These are phyloP conservation scores for Arabidopsis hybrid DNA, from an alignment of 441 rosid species.

Conservation along the genomic window DNA sequence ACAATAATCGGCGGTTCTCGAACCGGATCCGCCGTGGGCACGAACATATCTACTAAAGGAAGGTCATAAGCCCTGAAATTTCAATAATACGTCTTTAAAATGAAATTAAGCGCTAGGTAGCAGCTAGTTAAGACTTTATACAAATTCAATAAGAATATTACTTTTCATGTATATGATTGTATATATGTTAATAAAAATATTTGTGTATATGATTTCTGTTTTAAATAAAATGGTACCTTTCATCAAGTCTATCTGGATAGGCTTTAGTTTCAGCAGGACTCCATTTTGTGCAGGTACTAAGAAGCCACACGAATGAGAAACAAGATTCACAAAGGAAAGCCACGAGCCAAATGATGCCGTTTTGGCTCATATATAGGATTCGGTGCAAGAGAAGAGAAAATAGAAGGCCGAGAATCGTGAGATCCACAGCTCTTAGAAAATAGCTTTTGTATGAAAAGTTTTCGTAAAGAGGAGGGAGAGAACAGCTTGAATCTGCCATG, in stretches of 20 bases:
- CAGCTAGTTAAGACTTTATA: not conserved
- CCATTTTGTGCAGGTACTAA: slow-evolving; percentile 56
- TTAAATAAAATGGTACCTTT: slow-evolving; percentile 6
- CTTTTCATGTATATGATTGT: not conserved
- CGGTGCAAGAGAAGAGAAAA: slow-evolving; percentile 56
- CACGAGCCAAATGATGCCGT: slow-evolving; percentile 58
- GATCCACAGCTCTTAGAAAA: slow-evolving; percentile 47
- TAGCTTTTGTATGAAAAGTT: slow-evolving; percentile 40
- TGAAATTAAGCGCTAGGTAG: not conserved
- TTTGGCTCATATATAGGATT: slow-evolving; percentile 40
- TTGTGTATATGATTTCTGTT: not conserved
- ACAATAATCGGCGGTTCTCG: slow-evolving; percentile 43
- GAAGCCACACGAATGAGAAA: slow-evolving; percentile 57
- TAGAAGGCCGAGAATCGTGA: slow-evolving; percentile 48
- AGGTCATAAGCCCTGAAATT: slow-evolving; percentile 31
- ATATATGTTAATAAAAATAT: not conserved
- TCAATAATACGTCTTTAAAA: too few species aligned
- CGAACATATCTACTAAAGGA: slow-evolving; percentile 37
- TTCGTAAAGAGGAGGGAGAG: slow-evolving; percentile 42
- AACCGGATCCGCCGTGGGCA: slow-evolving; percentile 33
- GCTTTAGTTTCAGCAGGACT: slow-evolving; percentile 54
- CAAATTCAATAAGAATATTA: not conserved
- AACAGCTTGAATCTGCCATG: slow-evolving; percentile 22
- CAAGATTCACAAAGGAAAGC: slow-evolving; percentile 66
- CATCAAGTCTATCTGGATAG: slow-evolving; percentile 52